These are phyloP conservation scores for Eucalyptus erythrocorys DNA, from an alignment of 345 rosid genomes.

Conservation along the genomic window DNA sequence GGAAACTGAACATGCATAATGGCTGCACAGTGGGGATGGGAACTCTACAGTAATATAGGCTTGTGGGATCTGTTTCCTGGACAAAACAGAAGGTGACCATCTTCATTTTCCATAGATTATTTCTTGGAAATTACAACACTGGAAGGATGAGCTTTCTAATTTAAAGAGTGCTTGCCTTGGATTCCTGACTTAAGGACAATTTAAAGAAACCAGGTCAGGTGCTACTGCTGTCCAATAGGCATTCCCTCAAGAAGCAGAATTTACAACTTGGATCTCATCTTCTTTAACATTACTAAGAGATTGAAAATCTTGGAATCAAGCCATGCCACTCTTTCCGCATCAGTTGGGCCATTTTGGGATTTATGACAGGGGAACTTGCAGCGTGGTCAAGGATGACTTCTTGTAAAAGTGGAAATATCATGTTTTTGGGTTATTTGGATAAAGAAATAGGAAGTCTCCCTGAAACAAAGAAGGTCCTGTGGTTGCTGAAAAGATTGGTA, in stretches of 20 bases:
- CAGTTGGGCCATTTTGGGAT: not conserved
- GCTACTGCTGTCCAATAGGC: not conserved
- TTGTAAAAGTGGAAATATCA: not conserved
- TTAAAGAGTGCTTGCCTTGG: not conserved
- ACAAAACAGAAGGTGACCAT: not conserved
- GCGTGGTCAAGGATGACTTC: not conserved
- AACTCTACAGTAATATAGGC: not conserved
- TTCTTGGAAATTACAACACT: not conserved
- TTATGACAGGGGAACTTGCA: not conserved
- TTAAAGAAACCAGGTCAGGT: not conserved
- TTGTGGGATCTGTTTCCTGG: not conserved
- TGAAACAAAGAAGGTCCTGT: not conserved
- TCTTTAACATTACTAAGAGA: not conserved
- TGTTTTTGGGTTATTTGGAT: not conserved
- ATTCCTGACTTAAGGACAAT: not conserved
- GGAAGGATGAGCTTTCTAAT: not conserved
- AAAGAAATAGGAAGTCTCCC: not conserved
- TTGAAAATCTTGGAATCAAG: not conserved
- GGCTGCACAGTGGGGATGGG: not conserved
- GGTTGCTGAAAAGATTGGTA: not conserved
- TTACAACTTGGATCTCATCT: not conserved
- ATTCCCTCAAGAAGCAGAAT: not conserved
- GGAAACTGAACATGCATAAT: not conserved
- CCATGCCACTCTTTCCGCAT: not conserved
- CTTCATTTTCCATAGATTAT: not conserved